Base-by-base conservation (phyloP, 345 rosid genomes). In the Fremontodendron californicum region DNA sequence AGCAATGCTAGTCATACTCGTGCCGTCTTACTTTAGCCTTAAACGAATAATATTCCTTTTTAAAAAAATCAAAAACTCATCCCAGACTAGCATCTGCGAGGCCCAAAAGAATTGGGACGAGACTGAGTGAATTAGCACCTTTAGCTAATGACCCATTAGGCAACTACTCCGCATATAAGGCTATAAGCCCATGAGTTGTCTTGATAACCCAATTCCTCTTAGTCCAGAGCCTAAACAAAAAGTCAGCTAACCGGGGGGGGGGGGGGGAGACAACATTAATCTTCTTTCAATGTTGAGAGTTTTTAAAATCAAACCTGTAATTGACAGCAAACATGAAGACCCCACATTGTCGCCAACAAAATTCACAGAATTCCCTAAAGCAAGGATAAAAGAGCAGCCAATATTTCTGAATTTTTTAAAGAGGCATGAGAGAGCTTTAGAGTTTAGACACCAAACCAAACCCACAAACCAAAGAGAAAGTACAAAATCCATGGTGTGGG, bases 381-480 rank as follows among this genome's bases (percentile, higher is more conserved):
- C 77, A 83, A 77, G 71, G 52, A 63, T 75, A n/a, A 63, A 78
- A 80, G 83, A 84, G 74, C 75, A 74, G 71, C 75, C 87, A 42
- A 46, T 78, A 54, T 76, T 54, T 51, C 40, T 46, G 75, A 71
- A 33, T 29, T 55, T 35, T 68, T 67, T 11, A 43, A 63, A 23
- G n/a, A 74, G 61, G 45, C 4, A 8, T 66, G 71, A 66, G 71
- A 29, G 35, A 40, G 29, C 16, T 55, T 21, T 23, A 51, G 18
- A n/a, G n/a, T 12, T 58, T 58, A 27, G 12, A 10, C 8, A 60
- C 37, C 63, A 58, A 9, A 23, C 61, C 21, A 55, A 23, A 10
- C 33, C 27, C 31, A 57, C 31, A 18, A 31, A 49, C 57, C 58
- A 23, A 21, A 21, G 35, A 71, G 40, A 68, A 61, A 49, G 51